A percentile compares a stretch with the other conserved stretches of the same genome.
phyloP scores from a whole-genome alignment of 305 asterid genomes.

The Withania somnifera region DNA sequence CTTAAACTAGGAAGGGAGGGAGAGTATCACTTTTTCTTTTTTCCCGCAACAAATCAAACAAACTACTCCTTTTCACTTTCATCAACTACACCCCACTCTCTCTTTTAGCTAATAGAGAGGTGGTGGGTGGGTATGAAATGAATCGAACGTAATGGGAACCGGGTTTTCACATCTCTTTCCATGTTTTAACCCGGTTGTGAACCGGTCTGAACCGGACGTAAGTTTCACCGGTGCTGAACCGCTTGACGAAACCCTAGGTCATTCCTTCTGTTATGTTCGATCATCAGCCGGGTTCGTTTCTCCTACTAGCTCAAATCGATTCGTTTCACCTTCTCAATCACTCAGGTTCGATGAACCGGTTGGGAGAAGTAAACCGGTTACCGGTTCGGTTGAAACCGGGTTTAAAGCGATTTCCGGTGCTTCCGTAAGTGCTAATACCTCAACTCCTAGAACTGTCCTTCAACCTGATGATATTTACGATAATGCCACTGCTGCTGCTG shows the following conservation, averaged over 20 bases:
- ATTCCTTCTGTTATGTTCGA: slow-evolving; percentile 83
- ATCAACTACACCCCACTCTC: too few species aligned
- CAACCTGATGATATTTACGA: slow-evolving; percentile 40
- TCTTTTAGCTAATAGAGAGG: not conserved
- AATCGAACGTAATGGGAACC: slow-evolving; percentile 78
- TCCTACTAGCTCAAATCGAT: slow-evolving; percentile 73
- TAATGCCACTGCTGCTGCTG: slow-evolving; percentile 28
- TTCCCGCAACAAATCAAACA: too few species aligned
- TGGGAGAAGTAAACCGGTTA: slow-evolving; percentile 19
- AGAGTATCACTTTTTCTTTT: too few species aligned
- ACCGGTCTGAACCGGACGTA: slow-evolving; percentile 41
- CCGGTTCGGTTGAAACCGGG: slow-evolving; percentile 47
- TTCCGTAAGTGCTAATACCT: slow-evolving; percentile 64
- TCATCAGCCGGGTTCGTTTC: slow-evolving; percentile 67
- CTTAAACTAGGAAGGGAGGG: too few species aligned
- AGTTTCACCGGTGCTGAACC: slow-evolving; percentile 38
- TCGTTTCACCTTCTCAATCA: slow-evolving; percentile 64
- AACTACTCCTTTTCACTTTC: too few species aligned
- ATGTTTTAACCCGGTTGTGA: slow-evolving; percentile 57
- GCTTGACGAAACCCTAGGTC: slow-evolving; percentile 82
- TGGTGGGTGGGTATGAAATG: slow-evolving; percentile 25
- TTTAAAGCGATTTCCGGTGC: slow-evolving; percentile 86
- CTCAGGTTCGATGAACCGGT: slow-evolving; percentile 63
- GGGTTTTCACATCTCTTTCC: slow-evolving; percentile 58
- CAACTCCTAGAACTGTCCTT: slow-evolving; percentile 56